Percentiles rank a stretch among this genome's conserved stretches.
These are phyloP conservation scores for Hygrocybe coccinea DNA, from an alignment of 768 basidiomycete genomes.

Conservation along the genomic window DNA sequence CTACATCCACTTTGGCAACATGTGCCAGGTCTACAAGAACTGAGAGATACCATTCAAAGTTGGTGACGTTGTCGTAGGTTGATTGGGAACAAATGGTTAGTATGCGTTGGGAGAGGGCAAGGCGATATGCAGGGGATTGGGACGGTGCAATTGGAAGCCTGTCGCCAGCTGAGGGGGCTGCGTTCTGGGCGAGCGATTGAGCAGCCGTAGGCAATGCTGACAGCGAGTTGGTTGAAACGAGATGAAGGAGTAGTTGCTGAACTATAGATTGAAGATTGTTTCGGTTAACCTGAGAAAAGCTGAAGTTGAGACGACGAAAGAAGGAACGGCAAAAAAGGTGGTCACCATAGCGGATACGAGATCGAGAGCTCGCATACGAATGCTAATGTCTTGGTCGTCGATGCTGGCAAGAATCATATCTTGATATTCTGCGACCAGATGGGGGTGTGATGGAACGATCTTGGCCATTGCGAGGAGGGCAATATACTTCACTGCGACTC, in stretches of 20 bases:
- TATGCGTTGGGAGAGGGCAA: constrained; percentile 75
- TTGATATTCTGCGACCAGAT: constrained; percentile 87
- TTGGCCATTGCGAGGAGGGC: constrained; percentile 92
- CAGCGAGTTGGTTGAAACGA: constrained; percentile 57
- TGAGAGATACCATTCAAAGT: constrained; percentile 98
- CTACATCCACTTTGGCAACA: constrained; percentile 76
- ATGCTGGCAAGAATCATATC: constrained; percentile 86
- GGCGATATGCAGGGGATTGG: constrained; percentile 80
- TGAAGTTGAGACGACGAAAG: neutral
- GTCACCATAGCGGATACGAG: constrained; percentile 88
- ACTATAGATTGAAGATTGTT: constrained; percentile 85
- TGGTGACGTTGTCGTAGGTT: constrained; percentile 80
- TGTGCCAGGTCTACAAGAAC: constrained; percentile 90
- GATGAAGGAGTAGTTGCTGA: constrained; percentile 83
- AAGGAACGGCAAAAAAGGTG: neutral
- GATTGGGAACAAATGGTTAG: constrained; percentile 81
- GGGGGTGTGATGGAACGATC: constrained; percentile 88
- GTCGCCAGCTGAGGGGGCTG: constrained; percentile 28
- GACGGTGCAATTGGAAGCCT: constrained; percentile 46
- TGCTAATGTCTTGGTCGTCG: constrained; percentile 91
- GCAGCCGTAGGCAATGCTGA: constrained; percentile 54
- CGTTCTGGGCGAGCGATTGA: constrained; percentile 48
- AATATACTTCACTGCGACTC: constrained; percentile 84
- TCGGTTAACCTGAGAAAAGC: constrained; percentile 60
- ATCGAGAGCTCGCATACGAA: constrained; percentile 93